Evolutionary conservation across 2,329 filamentous ascomycete genomes (phyloP).

Genomic region (Colletotrichum truncatum): DNA sequence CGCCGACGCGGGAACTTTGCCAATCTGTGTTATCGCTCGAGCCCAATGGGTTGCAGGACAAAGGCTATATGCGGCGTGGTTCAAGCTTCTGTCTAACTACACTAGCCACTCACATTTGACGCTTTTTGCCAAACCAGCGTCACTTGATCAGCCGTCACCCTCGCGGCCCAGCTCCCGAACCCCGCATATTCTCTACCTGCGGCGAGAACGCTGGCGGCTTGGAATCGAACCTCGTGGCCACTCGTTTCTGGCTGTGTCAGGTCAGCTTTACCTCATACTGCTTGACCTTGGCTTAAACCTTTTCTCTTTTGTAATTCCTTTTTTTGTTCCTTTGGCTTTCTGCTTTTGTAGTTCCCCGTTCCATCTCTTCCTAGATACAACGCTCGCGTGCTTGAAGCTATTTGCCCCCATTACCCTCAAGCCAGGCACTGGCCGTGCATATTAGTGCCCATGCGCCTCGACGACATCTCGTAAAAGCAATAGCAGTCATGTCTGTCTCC

Average conservation of each 20-base stretch:
- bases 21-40: slow-evolving; percentile 21
- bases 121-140: slow-evolving; percentile 17
- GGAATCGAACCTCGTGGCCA: slow-evolving; percentile 21
- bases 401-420: neutral
- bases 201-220: slow-evolving; percentile 11
- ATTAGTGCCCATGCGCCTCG: slow-evolving; percentile 30
- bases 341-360: neutral
- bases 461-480: neutral
- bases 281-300: neutral
- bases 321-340: neutral
- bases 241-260: slow-evolving; percentile 15
- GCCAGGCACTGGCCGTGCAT: slow-evolving; percentile 26
- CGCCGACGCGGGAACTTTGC: slow-evolving; percentile 26
- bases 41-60: slow-evolving; percentile 21
- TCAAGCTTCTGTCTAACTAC: slow-evolving; percentile 8
- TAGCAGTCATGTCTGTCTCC: slow-evolving; percentile 29
- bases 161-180: slow-evolving; percentile 12
- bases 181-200: slow-evolving; percentile 28
- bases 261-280: slow-evolving; percentile 21
- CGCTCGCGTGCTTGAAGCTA: neutral
- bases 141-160: slow-evolving; percentile 23
- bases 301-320: neutral
- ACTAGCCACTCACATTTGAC: slow-evolving; percentile 25
- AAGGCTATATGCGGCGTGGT: slow-evolving; percentile 22
- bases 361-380: neutral